phyloP scores from a whole-genome alignment of 2,329 filamentous ascomycete genomes.

The Aphanoascus verrucosus region DNA sequence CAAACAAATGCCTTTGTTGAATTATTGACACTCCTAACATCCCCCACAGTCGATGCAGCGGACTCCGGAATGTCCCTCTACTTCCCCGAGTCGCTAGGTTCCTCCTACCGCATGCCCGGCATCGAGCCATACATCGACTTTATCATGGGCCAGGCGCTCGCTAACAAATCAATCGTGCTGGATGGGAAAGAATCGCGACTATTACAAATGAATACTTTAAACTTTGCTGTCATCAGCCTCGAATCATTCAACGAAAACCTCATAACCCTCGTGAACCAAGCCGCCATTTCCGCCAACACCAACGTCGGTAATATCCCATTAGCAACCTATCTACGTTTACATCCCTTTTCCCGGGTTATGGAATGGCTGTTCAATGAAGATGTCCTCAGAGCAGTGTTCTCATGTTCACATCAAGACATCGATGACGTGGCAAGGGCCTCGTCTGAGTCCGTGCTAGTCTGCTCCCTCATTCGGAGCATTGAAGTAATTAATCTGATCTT shows the following conservation, averaged over 20 bases:
- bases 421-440: slow-evolving; percentile 60
- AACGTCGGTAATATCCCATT: slow-evolving; percentile 51
- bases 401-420: slow-evolving; percentile 64
- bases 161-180: slow-evolving; percentile 53
- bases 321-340: slow-evolving; percentile 68
- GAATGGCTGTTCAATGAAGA: slow-evolving; percentile 97
- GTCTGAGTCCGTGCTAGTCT: slow-evolving; percentile 68
- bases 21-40: slow-evolving; percentile 61
- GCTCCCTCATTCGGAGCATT: slow-evolving; percentile 67
- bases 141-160: slow-evolving; percentile 67
- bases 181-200: slow-evolving; percentile 61
- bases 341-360: slow-evolving; percentile 90
- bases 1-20: slow-evolving; percentile 75
- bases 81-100: slow-evolving; percentile 77
- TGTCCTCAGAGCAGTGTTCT: slow-evolving; percentile 68
- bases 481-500: slow-evolving; percentile 74
- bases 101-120: slow-evolving; percentile 65
- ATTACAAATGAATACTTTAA: slow-evolving; percentile 67
- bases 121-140: slow-evolving; percentile 93
- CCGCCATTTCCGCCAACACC: slow-evolving; percentile 62
- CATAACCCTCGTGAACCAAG: slow-evolving; percentile 71
- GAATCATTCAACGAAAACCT: slow-evolving; percentile 89
- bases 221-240: slow-evolving; percentile 70
- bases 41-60: slow-evolving; percentile 39
- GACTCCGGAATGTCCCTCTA: slow-evolving; percentile 64